Evolutionary conservation across 2,329 filamentous ascomycete genomes (phyloP).

Genomic region (Teratosphaeria pseudoeucalypti): DNA sequence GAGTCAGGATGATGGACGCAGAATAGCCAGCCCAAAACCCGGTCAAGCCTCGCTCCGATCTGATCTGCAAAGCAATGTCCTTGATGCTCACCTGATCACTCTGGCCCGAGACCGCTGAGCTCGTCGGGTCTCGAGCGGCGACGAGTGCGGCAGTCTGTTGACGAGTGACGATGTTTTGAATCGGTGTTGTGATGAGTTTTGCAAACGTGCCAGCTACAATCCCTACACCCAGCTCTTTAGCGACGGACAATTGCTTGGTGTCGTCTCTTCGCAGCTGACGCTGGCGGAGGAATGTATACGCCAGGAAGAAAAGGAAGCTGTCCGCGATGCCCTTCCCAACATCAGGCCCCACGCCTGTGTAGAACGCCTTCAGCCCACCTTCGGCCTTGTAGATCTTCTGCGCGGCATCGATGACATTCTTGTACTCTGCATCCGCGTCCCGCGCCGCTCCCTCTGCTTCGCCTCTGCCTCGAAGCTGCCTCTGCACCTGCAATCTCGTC

Average conservation of each 20-base stretch:
- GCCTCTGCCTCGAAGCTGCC: conserved; percentile 38
- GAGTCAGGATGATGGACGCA: conserved; percentile 64
- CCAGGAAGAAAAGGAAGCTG: conserved; percentile 77
- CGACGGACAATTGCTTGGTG: conserved; percentile 40
- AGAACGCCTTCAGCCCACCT: conserved; percentile 62
- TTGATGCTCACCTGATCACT: conserved; percentile 29
- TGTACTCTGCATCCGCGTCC: conserved; percentile 43
- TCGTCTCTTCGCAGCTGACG: conserved; percentile 30
- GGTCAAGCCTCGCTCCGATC: conserved; percentile 55
- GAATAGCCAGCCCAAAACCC: conserved; percentile 88
- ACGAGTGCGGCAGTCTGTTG: conserved; percentile 60
- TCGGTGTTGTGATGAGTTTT: conserved; percentile 66
- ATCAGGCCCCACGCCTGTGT: conserved; percentile 35
- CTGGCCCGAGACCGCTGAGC: conserved; percentile 14
- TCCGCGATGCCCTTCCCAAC: conserved; percentile 46
- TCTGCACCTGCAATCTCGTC: conserved; percentile 72
- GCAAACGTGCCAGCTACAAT: conserved; percentile 64
- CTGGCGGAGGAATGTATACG: conserved; percentile 55
- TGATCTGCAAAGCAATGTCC: conserved; percentile 55
- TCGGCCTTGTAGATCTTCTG: conserved; percentile 60
- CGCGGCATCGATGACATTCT: conserved; percentile 57
- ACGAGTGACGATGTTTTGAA: conserved; percentile 71
- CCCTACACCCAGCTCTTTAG: conserved; percentile 67
- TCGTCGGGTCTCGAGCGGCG: conserved; percentile 28
- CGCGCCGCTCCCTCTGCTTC: conserved; percentile 24